These are phyloP conservation scores for Linnemannia schmuckeri DNA, from an alignment of 192 early-diverging fungal species.

Conservation along the genomic window DNA sequence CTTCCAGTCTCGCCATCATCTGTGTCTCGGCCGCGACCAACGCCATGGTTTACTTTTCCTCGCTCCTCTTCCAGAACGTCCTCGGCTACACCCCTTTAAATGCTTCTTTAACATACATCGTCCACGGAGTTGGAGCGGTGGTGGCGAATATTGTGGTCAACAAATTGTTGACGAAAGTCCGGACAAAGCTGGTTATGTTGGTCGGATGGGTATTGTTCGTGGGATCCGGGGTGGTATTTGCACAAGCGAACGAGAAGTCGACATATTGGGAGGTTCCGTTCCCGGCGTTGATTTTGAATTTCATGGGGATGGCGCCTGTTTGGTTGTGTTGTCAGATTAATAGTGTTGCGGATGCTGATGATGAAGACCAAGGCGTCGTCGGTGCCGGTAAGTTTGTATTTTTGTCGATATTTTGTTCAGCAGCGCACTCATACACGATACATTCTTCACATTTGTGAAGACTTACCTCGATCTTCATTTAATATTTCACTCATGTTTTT, in stretches of 20 bases:
- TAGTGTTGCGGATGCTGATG: constrained; percentile 12
- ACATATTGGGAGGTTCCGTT: constrained; percentile 12
- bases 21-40: constrained; percentile 13
- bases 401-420: neutral
- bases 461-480: neutral
- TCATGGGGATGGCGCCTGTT: constrained; percentile 15
- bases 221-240: neutral
- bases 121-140: constrained; percentile 8
- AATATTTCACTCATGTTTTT: neutral
- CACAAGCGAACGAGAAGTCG: neutral
- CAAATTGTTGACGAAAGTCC: neutral
- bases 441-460: neutral
- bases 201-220: constrained; percentile 13
- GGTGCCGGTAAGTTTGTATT: neutral
- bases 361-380: constrained; percentile 18
- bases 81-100: neutral
- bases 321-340: constrained; percentile 20
- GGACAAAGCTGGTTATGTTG: constrained; percentile 19
- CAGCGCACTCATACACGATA: neutral
- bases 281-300: constrained; percentile 7
- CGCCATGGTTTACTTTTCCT: constrained; percentile 16
- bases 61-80: constrained; percentile 10
- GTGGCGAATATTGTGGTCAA: neutral
- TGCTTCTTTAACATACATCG: neutral
- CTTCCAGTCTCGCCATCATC: neutral